Conservation (phyloP, 371 early-diverging fungal genomes). For the Mucor saturninus region DNA sequence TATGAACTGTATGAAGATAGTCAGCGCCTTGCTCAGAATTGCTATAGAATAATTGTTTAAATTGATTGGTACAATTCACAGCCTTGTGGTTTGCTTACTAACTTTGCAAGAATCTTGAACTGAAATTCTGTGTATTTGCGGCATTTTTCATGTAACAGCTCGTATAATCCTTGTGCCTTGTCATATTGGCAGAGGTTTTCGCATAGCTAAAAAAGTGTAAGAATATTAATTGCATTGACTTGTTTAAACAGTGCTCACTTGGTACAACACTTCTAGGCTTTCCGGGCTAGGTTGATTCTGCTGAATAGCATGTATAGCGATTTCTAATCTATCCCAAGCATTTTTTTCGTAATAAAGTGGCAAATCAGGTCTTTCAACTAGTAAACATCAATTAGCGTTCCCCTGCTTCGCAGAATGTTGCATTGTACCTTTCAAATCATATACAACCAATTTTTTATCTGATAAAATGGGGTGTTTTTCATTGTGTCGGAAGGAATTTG, state of each 20-base stretch:
- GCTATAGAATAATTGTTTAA: neutral
- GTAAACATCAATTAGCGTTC: neutral
- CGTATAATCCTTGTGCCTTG: constrained; percentile 66
- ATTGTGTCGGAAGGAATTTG: constrained; percentile 31
- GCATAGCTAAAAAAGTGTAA: constrained; percentile 55
- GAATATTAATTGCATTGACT: too few relatives aligned
- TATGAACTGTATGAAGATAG: constrained; percentile 61
- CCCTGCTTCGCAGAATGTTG: neutral
- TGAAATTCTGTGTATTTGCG: constrained; percentile 51
- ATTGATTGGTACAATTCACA: neutral
- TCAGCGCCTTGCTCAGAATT: constrained; percentile 28
- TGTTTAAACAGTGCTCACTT: constrained; percentile 37
- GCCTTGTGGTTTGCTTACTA: neutral
- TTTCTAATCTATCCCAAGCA: constrained; percentile 69
- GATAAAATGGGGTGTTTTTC: constrained; percentile 40
- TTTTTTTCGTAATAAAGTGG: constrained; percentile 70
- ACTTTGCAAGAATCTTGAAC: constrained; percentile 7
- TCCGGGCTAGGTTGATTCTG: constrained; percentile 61
- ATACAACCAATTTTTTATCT: constrained; percentile 43
- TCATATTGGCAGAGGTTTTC: constrained; percentile 89
- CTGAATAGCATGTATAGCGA: constrained; percentile 80
- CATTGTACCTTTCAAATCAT: constrained; percentile 28
- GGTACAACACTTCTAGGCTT: constrained; percentile 86
- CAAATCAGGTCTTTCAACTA: constrained; percentile 65
- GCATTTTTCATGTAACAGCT: constrained; percentile 62